These are phyloP conservation scores for Tolypocladium inflatum DNA, from an alignment of 2,329 filamentous ascomycete genomes.

Conservation along the genomic window DNA sequence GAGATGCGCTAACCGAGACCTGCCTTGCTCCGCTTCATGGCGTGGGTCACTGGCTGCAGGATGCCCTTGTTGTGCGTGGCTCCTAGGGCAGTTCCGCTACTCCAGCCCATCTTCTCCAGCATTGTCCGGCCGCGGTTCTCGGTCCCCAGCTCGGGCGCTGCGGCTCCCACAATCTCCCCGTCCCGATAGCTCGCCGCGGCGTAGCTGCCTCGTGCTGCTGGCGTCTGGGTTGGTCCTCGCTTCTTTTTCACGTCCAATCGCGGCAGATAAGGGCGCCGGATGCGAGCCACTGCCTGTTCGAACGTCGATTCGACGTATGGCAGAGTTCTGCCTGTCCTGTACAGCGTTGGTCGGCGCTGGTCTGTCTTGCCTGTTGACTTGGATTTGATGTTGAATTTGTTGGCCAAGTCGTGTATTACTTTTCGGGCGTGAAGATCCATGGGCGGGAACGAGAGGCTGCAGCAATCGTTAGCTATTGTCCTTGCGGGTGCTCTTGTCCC, in stretches of 20 bases:
- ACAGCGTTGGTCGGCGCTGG: conserved; percentile 66
- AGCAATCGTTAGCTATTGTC: conserved; percentile 4
- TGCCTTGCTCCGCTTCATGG: conserved; percentile 78
- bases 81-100: conserved; percentile 73
- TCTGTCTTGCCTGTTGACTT: conserved; percentile 70
- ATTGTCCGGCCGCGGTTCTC: conserved; percentile 80
- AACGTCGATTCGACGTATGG: conserved; percentile 50
- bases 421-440: conserved; percentile 75
- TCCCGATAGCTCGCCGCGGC: conserved; percentile 52
- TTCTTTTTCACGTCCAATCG: conserved; percentile 34
- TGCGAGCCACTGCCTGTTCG: conserved; percentile 32
- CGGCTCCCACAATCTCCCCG: conserved; percentile 79
- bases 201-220: conserved; percentile 11
- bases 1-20: conserved; percentile 54
- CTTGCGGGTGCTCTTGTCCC: neutral
- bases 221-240: conserved; percentile 18
- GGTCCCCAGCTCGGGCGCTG: conserved; percentile 71
- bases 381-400: conserved; percentile 68
- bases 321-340: conserved; percentile 60
- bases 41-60: conserved; percentile 72
- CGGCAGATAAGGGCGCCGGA: conserved; percentile 45
- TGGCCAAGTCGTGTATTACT: conserved; percentile 69
- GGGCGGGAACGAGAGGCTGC: conserved; percentile 65
- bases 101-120: conserved; percentile 98
- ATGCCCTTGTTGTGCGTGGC: conserved; percentile 80